Percentiles rank a stretch among this genome's conserved stretches.
These are phyloP conservation scores for Colletotrichum salicis DNA, from an alignment of 2,329 filamentous ascomycete genomes.

Conservation along the genomic window DNA sequence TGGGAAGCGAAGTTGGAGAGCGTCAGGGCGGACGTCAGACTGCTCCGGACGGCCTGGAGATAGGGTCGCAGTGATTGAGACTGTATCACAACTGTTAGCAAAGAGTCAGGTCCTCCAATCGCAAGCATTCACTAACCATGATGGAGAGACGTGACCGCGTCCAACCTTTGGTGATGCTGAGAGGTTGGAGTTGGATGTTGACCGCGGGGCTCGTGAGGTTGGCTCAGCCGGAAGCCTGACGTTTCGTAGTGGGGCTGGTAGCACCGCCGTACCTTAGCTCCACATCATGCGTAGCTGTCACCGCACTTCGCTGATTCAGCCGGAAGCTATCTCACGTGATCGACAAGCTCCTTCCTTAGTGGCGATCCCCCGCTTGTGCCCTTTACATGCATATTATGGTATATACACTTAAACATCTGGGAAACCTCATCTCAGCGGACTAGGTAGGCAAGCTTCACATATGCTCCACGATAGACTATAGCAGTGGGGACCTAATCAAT, in stretches of 20 bases:
- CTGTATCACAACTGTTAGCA: conserved; percentile 55
- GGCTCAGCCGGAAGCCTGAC: conserved; percentile 46
- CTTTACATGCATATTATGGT: conserved; percentile 8
- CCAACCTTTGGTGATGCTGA: conserved; percentile 28
- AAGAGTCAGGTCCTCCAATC: background rate
- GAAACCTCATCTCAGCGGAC: too few species aligned
- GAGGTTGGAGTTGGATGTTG: conserved; percentile 31
- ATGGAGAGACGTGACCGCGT: conserved; percentile 28
- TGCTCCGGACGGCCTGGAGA: conserved; percentile 94
- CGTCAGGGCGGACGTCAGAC: conserved; percentile 91
- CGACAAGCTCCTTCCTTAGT: background rate
- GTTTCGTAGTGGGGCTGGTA: conserved; percentile 45
- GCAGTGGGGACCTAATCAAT: background rate
- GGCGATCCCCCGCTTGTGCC: conserved; percentile 28
- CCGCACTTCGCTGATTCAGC: conserved; percentile 24
- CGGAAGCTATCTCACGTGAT: conserved; percentile 15
- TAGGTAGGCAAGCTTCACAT: too few species aligned
- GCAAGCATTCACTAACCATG: conserved; percentile 26
- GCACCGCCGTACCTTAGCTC: conserved; percentile 32
- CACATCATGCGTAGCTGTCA: conserved; percentile 25
- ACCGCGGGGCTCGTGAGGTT: conserved; percentile 36
- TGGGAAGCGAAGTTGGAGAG: conserved; percentile 98
- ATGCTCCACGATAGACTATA: background rate
- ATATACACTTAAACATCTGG: too few species aligned
- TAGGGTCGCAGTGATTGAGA: conserved; percentile 98